phyloP scores from a whole-genome alignment of 2,329 filamentous ascomycete genomes.

The Fulvia fulva region DNA sequence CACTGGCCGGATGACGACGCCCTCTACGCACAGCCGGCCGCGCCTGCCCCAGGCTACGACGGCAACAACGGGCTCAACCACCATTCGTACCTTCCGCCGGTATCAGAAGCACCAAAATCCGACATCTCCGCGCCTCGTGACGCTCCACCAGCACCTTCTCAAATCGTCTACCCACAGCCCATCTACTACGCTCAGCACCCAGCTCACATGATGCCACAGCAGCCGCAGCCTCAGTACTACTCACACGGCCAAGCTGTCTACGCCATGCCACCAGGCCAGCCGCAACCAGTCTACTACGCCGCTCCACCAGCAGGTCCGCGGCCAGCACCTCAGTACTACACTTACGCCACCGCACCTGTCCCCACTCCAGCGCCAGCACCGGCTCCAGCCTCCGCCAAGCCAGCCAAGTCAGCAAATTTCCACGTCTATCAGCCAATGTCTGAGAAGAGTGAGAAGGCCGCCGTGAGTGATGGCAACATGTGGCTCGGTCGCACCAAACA shows the following conservation, averaged over 20 bases:
- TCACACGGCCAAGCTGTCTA: slow-evolving; percentile 14
- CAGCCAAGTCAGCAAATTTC: slow-evolving; percentile 9
- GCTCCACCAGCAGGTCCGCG: slow-evolving; percentile 8
- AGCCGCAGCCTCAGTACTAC: slow-evolving; percentile 18
- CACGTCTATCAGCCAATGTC: slow-evolving; percentile 19
- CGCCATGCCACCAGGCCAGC: slow-evolving; percentile 3
- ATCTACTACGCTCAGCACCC: slow-evolving; percentile 16
- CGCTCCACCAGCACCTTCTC: slow-evolving; percentile 10
- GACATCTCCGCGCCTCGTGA: neutral
- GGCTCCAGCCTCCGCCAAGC: neutral
- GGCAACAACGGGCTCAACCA: slow-evolving; percentile 28
- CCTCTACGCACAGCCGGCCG: slow-evolving; percentile 11
- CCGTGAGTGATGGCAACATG: slow-evolving; percentile 16
- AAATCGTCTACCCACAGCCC: slow-evolving; percentile 17
- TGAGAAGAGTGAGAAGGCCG: slow-evolving; percentile 4
- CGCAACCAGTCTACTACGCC: slow-evolving; percentile 19
- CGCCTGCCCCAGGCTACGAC: slow-evolving; percentile 23
- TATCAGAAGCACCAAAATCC: slow-evolving; percentile 10
- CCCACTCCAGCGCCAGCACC: slow-evolving; percentile 6
- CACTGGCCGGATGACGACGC: slow-evolving; percentile 30
- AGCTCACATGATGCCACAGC: slow-evolving; percentile 9
- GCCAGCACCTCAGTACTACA: slow-evolving; percentile 8
- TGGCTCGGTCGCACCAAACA: slow-evolving; percentile 37
- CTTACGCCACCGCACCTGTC: slow-evolving; percentile 7
- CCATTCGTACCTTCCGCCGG: slow-evolving; percentile 24